A percentile compares a stretch with the other conserved stretches of the same genome.
These are phyloP conservation scores for Spizellomyces sp. DNA, from an alignment of 192 early-diverging fungal genomes.

Conservation along the genomic window DNA sequence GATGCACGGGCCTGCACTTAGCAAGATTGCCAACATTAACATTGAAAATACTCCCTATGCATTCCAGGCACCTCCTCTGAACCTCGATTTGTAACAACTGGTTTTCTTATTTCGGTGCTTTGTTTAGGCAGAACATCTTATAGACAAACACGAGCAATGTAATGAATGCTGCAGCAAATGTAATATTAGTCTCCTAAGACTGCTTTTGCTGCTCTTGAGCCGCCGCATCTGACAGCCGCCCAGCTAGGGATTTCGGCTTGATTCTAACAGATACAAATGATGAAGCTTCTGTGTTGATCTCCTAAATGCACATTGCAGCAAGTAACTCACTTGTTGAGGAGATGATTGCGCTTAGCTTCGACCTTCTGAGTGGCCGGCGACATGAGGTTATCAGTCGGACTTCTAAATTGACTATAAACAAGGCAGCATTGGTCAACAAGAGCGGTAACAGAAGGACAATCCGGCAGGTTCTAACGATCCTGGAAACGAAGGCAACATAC, in stretches of 20 bases:
- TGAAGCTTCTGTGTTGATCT: neutral
- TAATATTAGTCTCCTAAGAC: neutral
- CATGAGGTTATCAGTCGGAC: conserved; percentile 50
- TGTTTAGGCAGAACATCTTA: too few relatives aligned
- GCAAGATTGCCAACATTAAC: too few relatives aligned
- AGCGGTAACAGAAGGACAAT: too few relatives aligned
- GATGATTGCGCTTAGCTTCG: conserved; percentile 49
- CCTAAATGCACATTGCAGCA: neutral
- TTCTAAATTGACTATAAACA: conserved; percentile 19
- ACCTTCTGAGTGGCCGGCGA: conserved; percentile 50
- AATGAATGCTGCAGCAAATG: too few relatives aligned
- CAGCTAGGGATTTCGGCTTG: conserved; percentile 41
- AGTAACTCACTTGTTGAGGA: conserved; percentile 38
- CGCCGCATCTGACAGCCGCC: conserved; percentile 27
- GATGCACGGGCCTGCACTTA: too few relatives aligned
- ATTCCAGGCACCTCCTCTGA: too few relatives aligned
- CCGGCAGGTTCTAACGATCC: neutral
- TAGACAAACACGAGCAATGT: too few relatives aligned
- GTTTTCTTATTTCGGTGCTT: too few relatives aligned
- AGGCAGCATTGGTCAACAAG: neutral
- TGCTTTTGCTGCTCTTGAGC: conserved; percentile 7
- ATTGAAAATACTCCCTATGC: too few relatives aligned
- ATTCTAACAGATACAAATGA: conserved; percentile 24
- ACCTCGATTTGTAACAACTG: too few relatives aligned
- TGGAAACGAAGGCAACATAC: neutral